These are phyloP conservation scores for Voacanga thouarsii DNA, from an alignment of 257 asterid genomes.

Conservation along the genomic window DNA sequence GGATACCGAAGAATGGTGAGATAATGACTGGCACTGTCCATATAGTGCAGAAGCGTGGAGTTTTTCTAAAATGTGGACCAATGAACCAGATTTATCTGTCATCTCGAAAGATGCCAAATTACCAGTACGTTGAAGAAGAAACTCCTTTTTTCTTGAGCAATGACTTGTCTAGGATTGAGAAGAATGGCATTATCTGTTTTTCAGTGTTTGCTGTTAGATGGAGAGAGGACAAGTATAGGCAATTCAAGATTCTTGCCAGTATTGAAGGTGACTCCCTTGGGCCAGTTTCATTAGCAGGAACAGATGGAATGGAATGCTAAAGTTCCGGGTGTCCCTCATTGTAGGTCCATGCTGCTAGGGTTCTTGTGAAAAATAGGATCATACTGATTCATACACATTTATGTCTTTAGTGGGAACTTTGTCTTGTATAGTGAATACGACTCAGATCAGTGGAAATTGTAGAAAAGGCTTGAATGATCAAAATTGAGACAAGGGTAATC, in stretches of 20 bases:
- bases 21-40: constrained; percentile 55
- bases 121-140: constrained; percentile 33
- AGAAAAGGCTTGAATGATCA: not conserved
- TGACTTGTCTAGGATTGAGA: constrained; percentile 62
- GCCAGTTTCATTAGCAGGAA: constrained; percentile 61
- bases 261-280: constrained; percentile 64
- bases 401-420: not conserved
- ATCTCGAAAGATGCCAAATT: constrained; percentile 47
- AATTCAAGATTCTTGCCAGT: constrained; percentile 56
- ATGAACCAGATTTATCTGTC: constrained; percentile 58
- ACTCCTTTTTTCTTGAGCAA: constrained; percentile 31
- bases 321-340: not conserved
- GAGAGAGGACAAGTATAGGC: constrained; percentile 34
- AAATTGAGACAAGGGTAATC: not conserved
- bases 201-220: constrained; percentile 53
- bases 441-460: not conserved
- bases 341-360: not conserved
- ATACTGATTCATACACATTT: not conserved
- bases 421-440: constrained; percentile 2
- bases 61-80: constrained; percentile 74
- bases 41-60: constrained; percentile 33
- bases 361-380: not conserved
- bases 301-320: constrained; percentile 52
- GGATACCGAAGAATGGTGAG: constrained; percentile 64
- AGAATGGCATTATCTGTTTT: constrained; percentile 49